Evolutionary conservation across 306 rosid genomes (phyloP).

Genomic region (Malus orientalis): DNA sequence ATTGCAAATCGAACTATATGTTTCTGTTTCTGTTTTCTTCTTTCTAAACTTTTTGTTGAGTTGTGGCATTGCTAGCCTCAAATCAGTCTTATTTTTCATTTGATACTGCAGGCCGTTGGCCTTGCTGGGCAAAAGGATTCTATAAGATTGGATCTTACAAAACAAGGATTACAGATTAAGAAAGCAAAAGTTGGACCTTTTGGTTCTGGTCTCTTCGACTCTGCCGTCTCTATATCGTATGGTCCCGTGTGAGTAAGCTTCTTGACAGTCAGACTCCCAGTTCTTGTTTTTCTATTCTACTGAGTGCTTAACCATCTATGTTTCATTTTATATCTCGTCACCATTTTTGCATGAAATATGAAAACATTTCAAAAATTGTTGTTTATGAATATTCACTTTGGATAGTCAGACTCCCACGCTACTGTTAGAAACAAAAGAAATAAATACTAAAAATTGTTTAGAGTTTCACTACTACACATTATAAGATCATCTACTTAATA

Average conservation of each 20-base stretch:
- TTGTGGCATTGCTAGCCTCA: slow-evolving; percentile 9
- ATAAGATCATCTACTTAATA: not conserved
- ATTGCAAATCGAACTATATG: not conserved
- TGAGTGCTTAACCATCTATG: not conserved
- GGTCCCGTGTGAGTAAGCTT: slow-evolving; percentile 58
- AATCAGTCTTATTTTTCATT: slow-evolving; percentile 18
- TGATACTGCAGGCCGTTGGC: slow-evolving; percentile 60
- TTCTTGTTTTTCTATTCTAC: not conserved
- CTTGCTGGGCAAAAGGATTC: slow-evolving; percentile 53
- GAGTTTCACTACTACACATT: not conserved
- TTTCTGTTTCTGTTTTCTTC: not conserved
- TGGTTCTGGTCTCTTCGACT: slow-evolving; percentile 79
- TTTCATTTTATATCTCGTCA: not conserved
- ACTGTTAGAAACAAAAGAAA: not conserved
- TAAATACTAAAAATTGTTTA: not conserved
- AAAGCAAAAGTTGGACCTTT: slow-evolving; percentile 97
- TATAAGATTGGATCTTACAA: slow-evolving; percentile 70
- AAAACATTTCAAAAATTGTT: too few relatives aligned
- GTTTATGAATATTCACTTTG: too few relatives aligned
- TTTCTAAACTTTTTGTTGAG: not conserved
- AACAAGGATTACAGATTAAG: slow-evolving; percentile 44
- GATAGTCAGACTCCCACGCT: not conserved
- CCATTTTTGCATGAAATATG: too few relatives aligned
- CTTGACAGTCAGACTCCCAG: slow-evolving; percentile 16
- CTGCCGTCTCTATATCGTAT: slow-evolving; percentile 83